These are phyloP conservation scores for Leucogyrophana mollusca DNA, from an alignment of 768 basidiomycete species.

Conservation along the genomic window DNA sequence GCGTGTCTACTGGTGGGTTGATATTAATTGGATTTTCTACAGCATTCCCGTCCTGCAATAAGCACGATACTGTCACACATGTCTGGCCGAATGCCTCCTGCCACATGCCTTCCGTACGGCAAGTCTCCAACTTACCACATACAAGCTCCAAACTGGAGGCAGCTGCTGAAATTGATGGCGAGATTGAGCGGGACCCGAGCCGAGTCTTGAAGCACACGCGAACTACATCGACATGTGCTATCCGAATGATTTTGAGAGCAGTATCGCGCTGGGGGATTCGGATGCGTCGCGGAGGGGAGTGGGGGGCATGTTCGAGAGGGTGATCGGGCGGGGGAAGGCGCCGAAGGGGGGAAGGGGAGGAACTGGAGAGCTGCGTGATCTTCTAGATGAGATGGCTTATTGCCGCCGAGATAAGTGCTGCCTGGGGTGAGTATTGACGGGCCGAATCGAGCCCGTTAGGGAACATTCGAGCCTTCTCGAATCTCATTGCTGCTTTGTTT, in stretches of 20 bases:
- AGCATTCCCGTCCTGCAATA: slow-evolving; percentile 66
- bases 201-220: slow-evolving; percentile 69
- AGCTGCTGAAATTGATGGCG: slow-evolving; percentile 73
- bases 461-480: too few relatives aligned
- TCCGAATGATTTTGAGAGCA: slow-evolving; percentile 39
- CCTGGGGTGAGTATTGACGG: too few relatives aligned
- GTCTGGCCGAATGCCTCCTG: slow-evolving; percentile 60
- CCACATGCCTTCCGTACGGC: slow-evolving; percentile 72
- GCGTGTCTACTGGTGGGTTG: slow-evolving; percentile 2
- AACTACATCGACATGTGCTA: slow-evolving; percentile 70
- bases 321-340: slow-evolving; percentile 51
- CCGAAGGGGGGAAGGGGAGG: slow-evolving; percentile 47
- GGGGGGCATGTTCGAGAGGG: slow-evolving; percentile 56
- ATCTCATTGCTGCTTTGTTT: too few relatives aligned
- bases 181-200: slow-evolving; percentile 68
- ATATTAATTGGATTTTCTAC: slow-evolving; percentile 6
- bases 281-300: slow-evolving; percentile 41
- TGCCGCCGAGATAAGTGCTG: too few relatives aligned
- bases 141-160: slow-evolving; percentile 73
- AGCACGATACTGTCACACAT: slow-evolving; percentile 45
- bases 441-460: too few relatives aligned
- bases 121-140: slow-evolving; percentile 68
- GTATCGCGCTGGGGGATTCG: slow-evolving; percentile 29
- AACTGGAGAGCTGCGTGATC: slow-evolving; percentile 78
- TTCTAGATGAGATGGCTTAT: too few relatives aligned